These are phyloP conservation scores for Amauroascus niger DNA, from an alignment of 2,329 filamentous ascomycete genomes.

Conservation along the genomic window DNA sequence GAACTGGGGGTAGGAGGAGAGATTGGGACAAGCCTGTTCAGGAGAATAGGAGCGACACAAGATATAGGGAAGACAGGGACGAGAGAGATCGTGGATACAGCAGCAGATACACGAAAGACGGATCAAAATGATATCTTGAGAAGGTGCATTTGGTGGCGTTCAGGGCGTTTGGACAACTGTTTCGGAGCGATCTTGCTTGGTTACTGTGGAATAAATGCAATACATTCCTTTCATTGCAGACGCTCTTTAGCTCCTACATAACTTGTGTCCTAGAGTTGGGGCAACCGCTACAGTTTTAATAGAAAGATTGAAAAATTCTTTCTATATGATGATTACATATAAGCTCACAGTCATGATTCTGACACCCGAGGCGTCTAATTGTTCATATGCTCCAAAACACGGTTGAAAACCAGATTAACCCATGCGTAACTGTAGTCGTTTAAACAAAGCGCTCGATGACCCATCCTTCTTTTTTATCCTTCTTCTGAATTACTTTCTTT, in stretches of 20 bases:
- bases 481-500: conserved; percentile 73
- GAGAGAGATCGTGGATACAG: background rate
- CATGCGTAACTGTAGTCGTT: background rate
- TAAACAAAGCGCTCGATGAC: conserved; percentile 50
- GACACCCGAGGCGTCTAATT: background rate
- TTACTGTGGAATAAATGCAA: background rate
- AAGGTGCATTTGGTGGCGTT: background rate
- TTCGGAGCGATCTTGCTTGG: background rate
- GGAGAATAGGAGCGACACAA: background rate
- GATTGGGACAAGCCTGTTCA: conserved; percentile 18
- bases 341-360: background rate
- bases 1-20: conserved; percentile 15
- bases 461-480: conserved; percentile 64
- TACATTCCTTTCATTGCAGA: background rate
- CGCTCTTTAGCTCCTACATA: too few species aligned
- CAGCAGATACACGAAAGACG: conserved; percentile 5
- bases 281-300: too few species aligned
- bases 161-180: background rate
- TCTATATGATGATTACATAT: background rate
- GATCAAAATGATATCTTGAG: background rate
- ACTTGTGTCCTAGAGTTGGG: too few species aligned
- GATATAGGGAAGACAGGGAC: conserved; percentile 2
- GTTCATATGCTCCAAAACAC: background rate
- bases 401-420: background rate
- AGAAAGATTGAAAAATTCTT: background rate